These are phyloP conservation scores for Sporothrix mexicana DNA, from an alignment of 2,329 filamentous ascomycete genomes.

Conservation along the genomic window DNA sequence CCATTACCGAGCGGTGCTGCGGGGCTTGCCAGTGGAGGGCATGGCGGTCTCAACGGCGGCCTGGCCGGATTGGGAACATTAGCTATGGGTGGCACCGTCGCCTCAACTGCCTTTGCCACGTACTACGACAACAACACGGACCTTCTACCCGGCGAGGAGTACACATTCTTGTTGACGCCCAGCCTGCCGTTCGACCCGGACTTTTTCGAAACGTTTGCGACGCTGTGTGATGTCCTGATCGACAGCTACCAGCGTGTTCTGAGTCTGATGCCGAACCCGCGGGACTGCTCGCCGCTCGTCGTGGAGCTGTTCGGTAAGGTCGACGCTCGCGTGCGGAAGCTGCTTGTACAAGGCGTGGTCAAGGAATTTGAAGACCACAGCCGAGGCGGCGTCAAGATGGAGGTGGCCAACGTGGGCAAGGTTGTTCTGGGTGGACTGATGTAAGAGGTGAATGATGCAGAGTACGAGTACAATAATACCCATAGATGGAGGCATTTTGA, in stretches of 20 bases:
- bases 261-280: constrained; percentile 74
- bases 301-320: constrained; percentile 90
- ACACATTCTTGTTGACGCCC: constrained; percentile 87
- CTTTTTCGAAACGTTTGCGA: constrained; percentile 95
- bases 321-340: constrained; percentile 83
- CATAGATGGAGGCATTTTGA: background rate
- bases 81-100: constrained; percentile 39
- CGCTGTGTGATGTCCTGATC: constrained; percentile 91
- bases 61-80: constrained; percentile 32
- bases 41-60: constrained; percentile 39
- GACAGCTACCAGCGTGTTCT: constrained; percentile 86
- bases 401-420: constrained; percentile 84
- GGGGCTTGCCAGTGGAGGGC: background rate
- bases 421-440: constrained; percentile 88
- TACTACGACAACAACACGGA: constrained; percentile 67
- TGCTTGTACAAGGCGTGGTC: constrained; percentile 84
- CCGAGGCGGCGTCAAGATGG: constrained; percentile 73
- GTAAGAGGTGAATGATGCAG: constrained; percentile 43
- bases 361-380: constrained; percentile 93
- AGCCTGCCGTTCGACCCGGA: constrained; percentile 94
- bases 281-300: constrained; percentile 71
- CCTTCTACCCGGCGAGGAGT: constrained; percentile 81
- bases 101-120: constrained; percentile 44
- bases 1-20: constrained; percentile 45
- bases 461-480: background rate